Conservation (phyloP, 2,329 filamentous ascomycete genomes). For the Microcyclospora tardicrescens region DNA sequence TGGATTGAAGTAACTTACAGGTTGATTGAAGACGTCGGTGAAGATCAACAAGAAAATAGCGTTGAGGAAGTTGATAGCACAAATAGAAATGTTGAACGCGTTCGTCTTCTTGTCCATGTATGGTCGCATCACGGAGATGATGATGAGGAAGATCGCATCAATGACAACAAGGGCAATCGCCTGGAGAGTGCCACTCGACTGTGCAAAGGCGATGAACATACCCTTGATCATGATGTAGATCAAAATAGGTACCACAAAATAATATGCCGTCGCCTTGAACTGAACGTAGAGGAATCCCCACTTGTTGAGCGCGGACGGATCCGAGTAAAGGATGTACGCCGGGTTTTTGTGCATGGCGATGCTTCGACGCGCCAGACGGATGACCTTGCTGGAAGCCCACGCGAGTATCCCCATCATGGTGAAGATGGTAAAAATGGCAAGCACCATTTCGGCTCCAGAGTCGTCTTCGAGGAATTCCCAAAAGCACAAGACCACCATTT, state of each 20-base stretch:
- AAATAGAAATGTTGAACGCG: conserved; percentile 88
- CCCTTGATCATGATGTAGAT: conserved; percentile 73
- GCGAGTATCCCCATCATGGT: conserved; percentile 63
- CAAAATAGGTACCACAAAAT: conserved; percentile 75
- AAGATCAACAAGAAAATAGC: conserved; percentile 82
- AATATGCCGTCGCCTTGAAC: conserved; percentile 90
- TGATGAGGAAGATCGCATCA: conserved; percentile 66
- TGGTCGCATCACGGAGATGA: conserved; percentile 65
- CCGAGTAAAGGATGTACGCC: conserved; percentile 91
- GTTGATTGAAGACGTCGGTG: conserved; percentile 73
- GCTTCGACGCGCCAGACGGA: conserved; percentile 75
- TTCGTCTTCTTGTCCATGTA: conserved; percentile 99
- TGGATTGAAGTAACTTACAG: conserved; percentile 35
- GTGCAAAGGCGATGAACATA: conserved; percentile 74
- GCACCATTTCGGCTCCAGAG: conserved; percentile 71
- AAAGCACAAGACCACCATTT: conserved; percentile 78
- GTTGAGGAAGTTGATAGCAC: conserved; percentile 80
- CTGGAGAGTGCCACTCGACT: conserved; percentile 58
- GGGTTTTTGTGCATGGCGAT: conserved; percentile 89
- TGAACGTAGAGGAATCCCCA: conserved; percentile 98
- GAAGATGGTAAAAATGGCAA: conserved; percentile 80
- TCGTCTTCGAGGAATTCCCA: conserved; percentile 87
- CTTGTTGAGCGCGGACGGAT: conserved; percentile 87
- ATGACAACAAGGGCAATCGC: conserved; percentile 73
- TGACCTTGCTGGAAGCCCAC: conserved; percentile 84